A percentile compares a stretch with the other conserved stretches of the same genome.
phyloP scores from a whole-genome alignment of 2,329 filamentous ascomycete genomes.

The Thyridium curvatum region DNA sequence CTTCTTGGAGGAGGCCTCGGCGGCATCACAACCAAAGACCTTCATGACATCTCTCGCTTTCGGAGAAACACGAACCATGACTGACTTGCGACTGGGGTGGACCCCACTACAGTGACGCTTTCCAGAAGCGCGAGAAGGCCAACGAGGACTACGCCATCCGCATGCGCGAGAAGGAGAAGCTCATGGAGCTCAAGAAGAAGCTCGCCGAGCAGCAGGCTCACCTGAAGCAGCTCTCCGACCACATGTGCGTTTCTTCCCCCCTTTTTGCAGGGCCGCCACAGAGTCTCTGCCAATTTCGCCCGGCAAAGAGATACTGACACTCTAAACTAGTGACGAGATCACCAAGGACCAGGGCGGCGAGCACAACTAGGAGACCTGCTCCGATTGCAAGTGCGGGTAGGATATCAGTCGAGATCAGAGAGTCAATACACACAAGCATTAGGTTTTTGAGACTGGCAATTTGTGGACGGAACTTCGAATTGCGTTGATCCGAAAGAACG shows the following conservation, averaged over 20 bases:
- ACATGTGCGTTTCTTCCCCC: constrained; percentile 63
- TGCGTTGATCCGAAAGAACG: too few species aligned
- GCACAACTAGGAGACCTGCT: constrained; percentile 40
- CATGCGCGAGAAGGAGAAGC: constrained; percentile 87
- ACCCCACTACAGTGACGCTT: constrained; percentile 65
- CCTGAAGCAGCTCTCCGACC: constrained; percentile 76
- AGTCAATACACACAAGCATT: not conserved
- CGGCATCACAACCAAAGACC: too few species aligned
- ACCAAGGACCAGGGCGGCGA: constrained; percentile 68
- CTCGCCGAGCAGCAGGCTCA: constrained; percentile 74
- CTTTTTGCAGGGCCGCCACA: not conserved
- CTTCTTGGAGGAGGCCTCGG: constrained; percentile 1
- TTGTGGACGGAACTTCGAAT: too few species aligned
- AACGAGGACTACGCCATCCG: constrained; percentile 74
- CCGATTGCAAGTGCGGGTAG: too few species aligned
- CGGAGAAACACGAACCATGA: constrained; percentile 2
- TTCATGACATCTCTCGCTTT: too few species aligned
- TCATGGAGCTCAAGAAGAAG: constrained; percentile 66
- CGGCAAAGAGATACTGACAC: constrained; percentile 5
- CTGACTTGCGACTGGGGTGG: constrained; percentile 8
- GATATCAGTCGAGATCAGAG: not conserved
- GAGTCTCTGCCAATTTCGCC: not conserved
- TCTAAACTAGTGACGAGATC: constrained; percentile 61
- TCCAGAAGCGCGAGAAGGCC: constrained; percentile 86
- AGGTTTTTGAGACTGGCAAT: too few species aligned